A percentile compares a stretch with the other conserved stretches of the same genome.
These are phyloP conservation scores for Boletus subparvulus DNA, from an alignment of 768 basidiomycete genomes.

Conservation along the genomic window DNA sequence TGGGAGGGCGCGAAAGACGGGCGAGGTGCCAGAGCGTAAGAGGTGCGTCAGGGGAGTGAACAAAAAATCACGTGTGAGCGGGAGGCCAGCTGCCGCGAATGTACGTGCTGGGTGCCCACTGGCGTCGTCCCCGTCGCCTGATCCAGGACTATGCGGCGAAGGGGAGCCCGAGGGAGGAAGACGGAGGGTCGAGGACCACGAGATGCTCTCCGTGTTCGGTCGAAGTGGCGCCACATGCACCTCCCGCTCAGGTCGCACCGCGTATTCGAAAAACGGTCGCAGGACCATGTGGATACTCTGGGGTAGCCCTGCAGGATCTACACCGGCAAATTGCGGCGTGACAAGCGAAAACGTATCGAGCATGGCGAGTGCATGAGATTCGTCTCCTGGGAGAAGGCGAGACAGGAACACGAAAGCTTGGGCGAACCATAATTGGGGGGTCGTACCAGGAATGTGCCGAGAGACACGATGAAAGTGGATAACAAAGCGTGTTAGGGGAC, in stretches of 20 bases:
- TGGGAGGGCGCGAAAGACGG: slow-evolving; percentile 69
- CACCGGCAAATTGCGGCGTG: slow-evolving; percentile 17
- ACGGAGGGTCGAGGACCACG: slow-evolving; percentile 53
- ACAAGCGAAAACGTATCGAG: slow-evolving; percentile 26
- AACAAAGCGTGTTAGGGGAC: slow-evolving; percentile 58
- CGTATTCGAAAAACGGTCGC: slow-evolving; percentile 57
- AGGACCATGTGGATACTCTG: slow-evolving; percentile 29
- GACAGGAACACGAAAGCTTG: slow-evolving; percentile 59
- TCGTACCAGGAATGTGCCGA: slow-evolving; percentile 51
- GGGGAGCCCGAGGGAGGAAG: slow-evolving; percentile 21
- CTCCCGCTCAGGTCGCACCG: slow-evolving; percentile 42
- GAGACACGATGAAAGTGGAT: slow-evolving; percentile 58
- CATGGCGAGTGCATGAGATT: slow-evolving; percentile 50
- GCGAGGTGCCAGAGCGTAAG: slow-evolving; percentile 70
- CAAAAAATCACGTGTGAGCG: slow-evolving; percentile 62
- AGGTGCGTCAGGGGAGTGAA: slow-evolving; percentile 73
- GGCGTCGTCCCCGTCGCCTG: neutral
- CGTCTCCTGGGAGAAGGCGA: slow-evolving; percentile 71
- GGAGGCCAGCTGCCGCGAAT: slow-evolving; percentile 37
- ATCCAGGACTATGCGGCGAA: neutral
- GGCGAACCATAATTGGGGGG: slow-evolving; percentile 62
- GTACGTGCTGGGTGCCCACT: neutral
- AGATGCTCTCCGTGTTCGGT: slow-evolving; percentile 55
- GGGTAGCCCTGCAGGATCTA: slow-evolving; percentile 23
- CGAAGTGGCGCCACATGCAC: slow-evolving; percentile 51